A percentile compares a stretch with the other conserved stretches of the same genome.
Conservation (phyloP, 2,329 filamentous ascomycete species). For the Fusarium concolor region DNA sequence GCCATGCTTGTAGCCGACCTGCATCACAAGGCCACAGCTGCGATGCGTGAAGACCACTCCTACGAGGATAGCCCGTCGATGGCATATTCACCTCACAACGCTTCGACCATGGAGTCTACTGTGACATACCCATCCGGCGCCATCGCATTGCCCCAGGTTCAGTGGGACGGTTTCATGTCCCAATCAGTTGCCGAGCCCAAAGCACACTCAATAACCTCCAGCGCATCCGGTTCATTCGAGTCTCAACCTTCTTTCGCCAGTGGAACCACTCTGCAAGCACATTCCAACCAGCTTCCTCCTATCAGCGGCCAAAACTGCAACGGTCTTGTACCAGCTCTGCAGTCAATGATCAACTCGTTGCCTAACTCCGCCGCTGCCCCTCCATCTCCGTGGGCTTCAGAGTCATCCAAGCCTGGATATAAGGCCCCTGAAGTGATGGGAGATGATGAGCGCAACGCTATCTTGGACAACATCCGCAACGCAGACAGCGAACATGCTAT, state of each 20-base stretch:
- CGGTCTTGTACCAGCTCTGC: constrained; percentile 72
- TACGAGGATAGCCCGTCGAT: constrained; percentile 71
- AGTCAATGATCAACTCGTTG: constrained; percentile 78
- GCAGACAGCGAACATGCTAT: constrained; percentile 85
- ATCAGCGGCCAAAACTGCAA: constrained; percentile 73
- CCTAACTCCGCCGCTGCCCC: constrained; percentile 76
- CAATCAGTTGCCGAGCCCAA: constrained; percentile 77
- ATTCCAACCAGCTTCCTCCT: constrained; percentile 72
- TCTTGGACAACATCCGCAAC: constrained; percentile 86
- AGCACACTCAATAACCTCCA: constrained; percentile 78
- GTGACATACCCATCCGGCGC: constrained; percentile 82
- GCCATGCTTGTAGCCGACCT: constrained; percentile 99
- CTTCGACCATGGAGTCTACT: constrained; percentile 80
- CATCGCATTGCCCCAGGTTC: constrained; percentile 85
- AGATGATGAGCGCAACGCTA: constrained; percentile 86
- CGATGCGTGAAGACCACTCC: constrained; percentile 70
- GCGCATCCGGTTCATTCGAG: constrained; percentile 74
- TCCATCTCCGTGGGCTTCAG: constrained; percentile 78
- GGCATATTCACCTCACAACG: constrained; percentile 77
- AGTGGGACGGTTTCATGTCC: constrained; percentile 91
- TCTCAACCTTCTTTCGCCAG: constrained; percentile 72
- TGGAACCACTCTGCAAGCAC: constrained; percentile 67
- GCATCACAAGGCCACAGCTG: constrained; percentile 89
- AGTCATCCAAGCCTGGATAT: constrained; percentile 72
- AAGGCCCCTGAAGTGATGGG: constrained; percentile 82